Conservation (phyloP, 1,284 basidiomycete genomes). For the Pseudomicrostroma phylloplanum region DNA sequence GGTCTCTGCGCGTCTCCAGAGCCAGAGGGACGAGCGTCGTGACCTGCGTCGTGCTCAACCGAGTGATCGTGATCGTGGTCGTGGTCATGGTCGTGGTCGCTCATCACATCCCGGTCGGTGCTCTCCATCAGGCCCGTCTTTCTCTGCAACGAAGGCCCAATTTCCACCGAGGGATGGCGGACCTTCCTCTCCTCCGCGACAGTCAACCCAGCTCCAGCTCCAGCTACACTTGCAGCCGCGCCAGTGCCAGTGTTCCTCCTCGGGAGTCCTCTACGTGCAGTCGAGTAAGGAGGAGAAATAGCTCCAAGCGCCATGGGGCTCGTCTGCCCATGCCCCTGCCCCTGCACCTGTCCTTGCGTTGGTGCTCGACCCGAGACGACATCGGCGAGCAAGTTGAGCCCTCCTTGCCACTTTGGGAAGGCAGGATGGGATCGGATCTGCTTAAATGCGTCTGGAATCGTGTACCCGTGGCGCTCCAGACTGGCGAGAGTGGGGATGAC, state of each 20-base stretch:
- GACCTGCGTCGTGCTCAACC: not conserved
- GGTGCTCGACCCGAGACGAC: constrained; percentile 32
- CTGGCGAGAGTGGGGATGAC: not conserved
- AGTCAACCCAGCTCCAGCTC: constrained; percentile 19
- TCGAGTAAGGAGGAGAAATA: not conserved
- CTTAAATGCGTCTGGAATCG: constrained; percentile 38
- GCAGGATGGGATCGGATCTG: constrained; percentile 44
- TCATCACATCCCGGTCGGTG: constrained; percentile 3
- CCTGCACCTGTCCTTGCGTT: not conserved
- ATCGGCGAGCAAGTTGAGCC: constrained; percentile 45
- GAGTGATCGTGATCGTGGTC: no score
- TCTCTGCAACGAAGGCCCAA: not conserved
- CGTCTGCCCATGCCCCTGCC: not conserved
- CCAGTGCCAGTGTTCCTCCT: not conserved
- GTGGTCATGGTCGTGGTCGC: not conserved
- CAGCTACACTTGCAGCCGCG: constrained; percentile 6
- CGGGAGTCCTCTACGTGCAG: not conserved
- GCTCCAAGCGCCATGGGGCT: no score
- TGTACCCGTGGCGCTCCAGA: not conserved
- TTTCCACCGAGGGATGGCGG: not conserved
- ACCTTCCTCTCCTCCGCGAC: not conserved
- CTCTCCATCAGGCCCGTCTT: not conserved
- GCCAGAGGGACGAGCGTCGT: not conserved
- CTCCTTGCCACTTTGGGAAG: constrained; percentile 37
- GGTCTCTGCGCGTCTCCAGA: not conserved